Evolutionary conservation across 2,329 filamentous ascomycete species (phyloP).

Genomic region (Thielaviopsis musarum): DNA sequence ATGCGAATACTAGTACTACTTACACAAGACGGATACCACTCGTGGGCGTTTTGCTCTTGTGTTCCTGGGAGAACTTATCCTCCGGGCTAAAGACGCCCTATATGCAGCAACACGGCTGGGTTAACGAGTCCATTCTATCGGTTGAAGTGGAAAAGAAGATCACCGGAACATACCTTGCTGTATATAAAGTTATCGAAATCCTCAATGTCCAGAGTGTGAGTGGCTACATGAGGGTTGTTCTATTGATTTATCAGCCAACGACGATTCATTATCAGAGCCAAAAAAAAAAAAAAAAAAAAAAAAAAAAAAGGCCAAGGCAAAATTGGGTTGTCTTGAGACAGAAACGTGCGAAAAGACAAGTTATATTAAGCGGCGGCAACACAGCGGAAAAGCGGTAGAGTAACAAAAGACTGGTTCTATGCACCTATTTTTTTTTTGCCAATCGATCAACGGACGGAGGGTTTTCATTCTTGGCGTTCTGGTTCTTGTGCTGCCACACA

Average conservation of each 20-base stretch:
- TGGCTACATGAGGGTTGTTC: slow-evolving; percentile 12
- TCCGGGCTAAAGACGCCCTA: slow-evolving; percentile 37
- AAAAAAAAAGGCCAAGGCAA: no score
- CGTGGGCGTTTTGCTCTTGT: slow-evolving; percentile 26
- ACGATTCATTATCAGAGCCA: no score
- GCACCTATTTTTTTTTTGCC: no score
- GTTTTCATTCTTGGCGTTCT: no score
- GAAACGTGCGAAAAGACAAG: no score
- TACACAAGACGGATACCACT: slow-evolving; percentile 39
- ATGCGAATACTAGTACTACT: slow-evolving; percentile 15
- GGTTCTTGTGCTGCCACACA: no score
- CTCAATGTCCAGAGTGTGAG: slow-evolving; percentile 15
- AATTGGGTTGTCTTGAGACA: no score
- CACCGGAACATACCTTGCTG: slow-evolving; percentile 25
- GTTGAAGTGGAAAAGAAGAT: background rate
- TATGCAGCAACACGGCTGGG: background rate
- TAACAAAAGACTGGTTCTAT: no score
- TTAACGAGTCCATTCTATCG: background rate
- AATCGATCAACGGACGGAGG: no score
- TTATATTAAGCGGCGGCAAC: no score
- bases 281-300: no score
- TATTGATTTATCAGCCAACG: background rate
- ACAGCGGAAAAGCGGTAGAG: no score
- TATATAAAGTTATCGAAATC: slow-evolving; percentile 42
- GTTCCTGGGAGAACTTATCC: slow-evolving; percentile 19